Evolutionary conservation across 2,329 filamentous ascomycete genomes (phyloP), one percentile per base, ranked within the genome.

Genomic region (Emmonsiellopsis sp.): DNA sequence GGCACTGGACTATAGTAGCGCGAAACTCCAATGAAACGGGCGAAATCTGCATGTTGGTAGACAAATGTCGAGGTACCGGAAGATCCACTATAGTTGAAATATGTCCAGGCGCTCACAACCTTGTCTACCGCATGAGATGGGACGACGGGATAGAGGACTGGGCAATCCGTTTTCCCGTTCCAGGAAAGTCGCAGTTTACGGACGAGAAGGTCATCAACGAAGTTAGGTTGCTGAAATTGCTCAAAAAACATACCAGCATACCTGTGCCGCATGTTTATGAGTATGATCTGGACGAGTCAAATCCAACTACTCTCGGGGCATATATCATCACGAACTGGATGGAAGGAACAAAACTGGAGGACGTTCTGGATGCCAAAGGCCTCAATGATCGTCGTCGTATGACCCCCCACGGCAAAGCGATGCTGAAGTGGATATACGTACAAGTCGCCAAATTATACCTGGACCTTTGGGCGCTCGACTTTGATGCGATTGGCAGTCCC

Each of bases 121-220:
- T 4, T 3, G 37, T 11, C 11, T 14, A 11, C 11, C 37, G 37
- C 37, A 14, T 40, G 37, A 40, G 14, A 40, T 40, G 37, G 37
- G 14, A 40, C 11, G 37, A 40, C 37, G 37, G 37, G 11, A 11
- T 11, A 40, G 14, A 6, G 11, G 37, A 40, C 14, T 40, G 37
- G 37, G 11, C 63, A 17, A 56, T 64, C 8, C 53, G 61, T 5
- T 61, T 65, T 42, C 59, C 58, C 11, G 11, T 56, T 6, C 58
- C 59, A 5, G 59, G 58, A 0, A 37, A 32, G 7, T 33, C 53
- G 0, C 55, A 61, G 49, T 64, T 65, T 55, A 56, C 57, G 1
- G 58, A 65, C 51, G 62, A 64, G 21, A 63, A 65, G 50, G 49
- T 61, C 11, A 44, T 43, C 39, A 39, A 48, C 40, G 59, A 62